phyloP scores from a whole-genome alignment of 495 filamentous ascomycete species.

The Lasiosphaeria miniovina region DNA sequence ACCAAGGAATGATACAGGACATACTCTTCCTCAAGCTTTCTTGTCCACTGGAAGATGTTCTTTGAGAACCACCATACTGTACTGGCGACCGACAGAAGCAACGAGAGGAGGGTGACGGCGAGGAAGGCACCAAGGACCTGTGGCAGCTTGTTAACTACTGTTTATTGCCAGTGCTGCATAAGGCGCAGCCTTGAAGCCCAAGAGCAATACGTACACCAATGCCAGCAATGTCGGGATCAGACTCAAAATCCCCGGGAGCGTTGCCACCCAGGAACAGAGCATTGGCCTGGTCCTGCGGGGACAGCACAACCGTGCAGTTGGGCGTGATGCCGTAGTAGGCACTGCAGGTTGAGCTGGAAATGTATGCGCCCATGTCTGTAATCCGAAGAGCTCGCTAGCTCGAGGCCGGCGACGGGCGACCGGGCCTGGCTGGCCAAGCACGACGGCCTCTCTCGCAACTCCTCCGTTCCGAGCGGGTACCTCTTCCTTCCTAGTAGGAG shows the following conservation, averaged over 20 bases:
- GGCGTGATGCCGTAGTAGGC: constrained; percentile 4
- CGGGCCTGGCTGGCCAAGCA: no score
- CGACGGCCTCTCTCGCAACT: no score
- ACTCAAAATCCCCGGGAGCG: constrained; percentile 2
- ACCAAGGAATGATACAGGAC: background rate
- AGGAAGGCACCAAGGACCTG: constrained; percentile 25
- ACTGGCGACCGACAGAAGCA: constrained; percentile 15
- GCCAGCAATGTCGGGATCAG: constrained; percentile 25
- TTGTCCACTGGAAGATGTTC: constrained; percentile 17
- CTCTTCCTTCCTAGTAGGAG: no score
- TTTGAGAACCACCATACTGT: constrained; percentile 23
- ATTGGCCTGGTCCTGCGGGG: constrained; percentile 1
- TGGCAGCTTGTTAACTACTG: background rate
- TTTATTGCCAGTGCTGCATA: background rate
- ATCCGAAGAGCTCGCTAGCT: background rate
- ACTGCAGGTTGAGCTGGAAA: constrained; percentile 9
- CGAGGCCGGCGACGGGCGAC: background rate
- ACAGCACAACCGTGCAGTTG: constrained; percentile 9
- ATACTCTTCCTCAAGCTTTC: background rate
- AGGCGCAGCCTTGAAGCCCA: no score
- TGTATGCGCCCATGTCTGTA: constrained; percentile 16
- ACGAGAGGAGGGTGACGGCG: constrained; percentile 14
- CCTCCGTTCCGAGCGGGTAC: no score
- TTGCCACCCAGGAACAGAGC: constrained; percentile 5
- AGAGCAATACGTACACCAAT: constrained; percentile 18